Base-by-base conservation (phyloP, 805 yeast species). In the Candida vaughaniae region DNA sequence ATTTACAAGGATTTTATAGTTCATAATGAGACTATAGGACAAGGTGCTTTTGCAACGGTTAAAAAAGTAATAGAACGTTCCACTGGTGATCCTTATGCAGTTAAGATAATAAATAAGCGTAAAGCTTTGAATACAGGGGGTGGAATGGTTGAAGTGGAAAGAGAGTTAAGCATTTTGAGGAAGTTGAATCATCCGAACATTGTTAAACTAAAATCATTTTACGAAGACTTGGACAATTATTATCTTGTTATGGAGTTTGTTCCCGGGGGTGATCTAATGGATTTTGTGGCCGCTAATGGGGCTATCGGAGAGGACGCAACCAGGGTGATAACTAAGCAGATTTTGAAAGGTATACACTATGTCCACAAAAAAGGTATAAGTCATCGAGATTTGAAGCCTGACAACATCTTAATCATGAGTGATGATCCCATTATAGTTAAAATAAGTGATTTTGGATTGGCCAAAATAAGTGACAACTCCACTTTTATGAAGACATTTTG, bases 11-110 rank as follows among this genome's bases (percentile, higher is more conserved):
- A 83, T 51, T 93, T 82, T 59, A 83, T 86, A 10, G 78, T 91
- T 15, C 77, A 82, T 41, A 86, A 83, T 55, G 95, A 85, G 52
- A 81, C 86, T 11, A 85, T 91, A 1, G 99, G 99, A 1, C 93
- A 88, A 51, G 99, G 99, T n/a, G 98, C 98, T 7, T 91, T 91
- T 72, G 98, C 98, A 5, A 85, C 90, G 1, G 99, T 93, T 19
- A 83, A 88, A 48, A 87, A 87, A 55, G 96, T 95, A 4, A 79
- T 90, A 1, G 93, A 89, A 52, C 74, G 97, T 43, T 62, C 77
- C 5, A 80, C 95, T 0, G 98, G 98, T 10, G 79, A 81, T 47
- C 77, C 91, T 4, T 89, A 69, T 58, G 99, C 99, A 0, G 95
- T 87, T 12, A 93, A 93, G 55, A 88, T 93, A 42, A 90, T 93